Conservation (phyloP, 495 filamentous ascomycete genomes). For the Annulohypoxylon moriforme region DNA sequence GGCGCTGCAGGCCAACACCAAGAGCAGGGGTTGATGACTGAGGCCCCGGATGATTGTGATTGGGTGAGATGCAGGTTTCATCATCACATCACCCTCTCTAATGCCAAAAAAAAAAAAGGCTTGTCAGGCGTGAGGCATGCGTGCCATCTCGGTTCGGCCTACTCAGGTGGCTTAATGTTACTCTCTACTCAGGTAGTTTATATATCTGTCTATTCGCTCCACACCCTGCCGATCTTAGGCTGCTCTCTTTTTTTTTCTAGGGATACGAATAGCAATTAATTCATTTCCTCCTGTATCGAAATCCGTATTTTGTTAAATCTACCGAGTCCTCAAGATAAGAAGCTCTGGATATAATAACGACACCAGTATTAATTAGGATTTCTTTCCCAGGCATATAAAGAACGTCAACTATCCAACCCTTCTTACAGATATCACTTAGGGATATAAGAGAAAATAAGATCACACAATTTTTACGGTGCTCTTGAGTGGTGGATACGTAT, state of each 20-base stretch:
- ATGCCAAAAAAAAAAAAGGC: constrained; percentile 13
- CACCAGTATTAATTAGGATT: neutral
- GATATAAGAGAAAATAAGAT: neutral
- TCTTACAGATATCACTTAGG: neutral
- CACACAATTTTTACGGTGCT: neutral
- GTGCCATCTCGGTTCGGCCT: constrained; percentile 29
- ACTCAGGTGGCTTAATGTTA: constrained; percentile 27
- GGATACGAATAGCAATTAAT: neutral
- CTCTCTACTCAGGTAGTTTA: constrained; percentile 8
- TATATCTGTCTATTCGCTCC: constrained; percentile 32
- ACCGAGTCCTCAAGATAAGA: neutral
- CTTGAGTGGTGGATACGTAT: neutral
- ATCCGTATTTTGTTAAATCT: neutral
- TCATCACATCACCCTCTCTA: constrained; percentile 44
- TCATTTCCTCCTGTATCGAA: neutral
- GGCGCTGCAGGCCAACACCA: constrained; percentile 32
- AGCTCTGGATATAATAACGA: neutral
- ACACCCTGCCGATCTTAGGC: constrained; percentile 25
- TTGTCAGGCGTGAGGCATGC: constrained; percentile 28
- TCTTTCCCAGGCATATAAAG: neutral
- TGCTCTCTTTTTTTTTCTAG: neutral
- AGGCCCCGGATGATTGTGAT: constrained; percentile 33
- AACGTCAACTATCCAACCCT: neutral
- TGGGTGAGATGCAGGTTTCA: constrained; percentile 40
- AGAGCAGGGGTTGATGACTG: constrained; percentile 30